These are phyloP conservation scores for Passiflora organensis DNA, from an alignment of 345 rosid species.

Conservation along the genomic window DNA sequence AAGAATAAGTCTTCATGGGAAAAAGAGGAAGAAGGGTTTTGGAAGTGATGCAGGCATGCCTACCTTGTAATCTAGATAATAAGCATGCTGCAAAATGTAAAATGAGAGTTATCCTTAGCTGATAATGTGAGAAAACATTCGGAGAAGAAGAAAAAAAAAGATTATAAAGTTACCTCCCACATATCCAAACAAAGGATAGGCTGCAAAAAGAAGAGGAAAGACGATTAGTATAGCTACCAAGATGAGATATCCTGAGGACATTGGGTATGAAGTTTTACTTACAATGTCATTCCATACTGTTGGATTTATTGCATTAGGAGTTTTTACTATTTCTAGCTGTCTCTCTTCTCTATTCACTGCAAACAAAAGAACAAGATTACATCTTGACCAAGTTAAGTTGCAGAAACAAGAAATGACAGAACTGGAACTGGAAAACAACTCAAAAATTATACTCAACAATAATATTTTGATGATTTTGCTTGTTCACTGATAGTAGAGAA, in stretches of 20 bases:
- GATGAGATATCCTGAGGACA: not conserved
- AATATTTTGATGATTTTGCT: no score
- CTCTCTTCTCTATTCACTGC: constrained; percentile 81
- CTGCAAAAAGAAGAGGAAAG: constrained; percentile 53
- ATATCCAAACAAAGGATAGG: constrained; percentile 81
- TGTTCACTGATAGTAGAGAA: no score
- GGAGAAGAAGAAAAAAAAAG: constrained; percentile 12
- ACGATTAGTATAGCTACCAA: constrained; percentile 15
- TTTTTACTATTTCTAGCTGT: constrained; percentile 60
- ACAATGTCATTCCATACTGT: constrained; percentile 86
- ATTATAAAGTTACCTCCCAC: constrained; percentile 82
- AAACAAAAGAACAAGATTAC: constrained; percentile 6
- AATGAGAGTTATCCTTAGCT: constrained; percentile 1
- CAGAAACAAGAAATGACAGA: not conserved
- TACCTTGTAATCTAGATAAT: constrained; percentile 92
- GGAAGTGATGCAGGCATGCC: not conserved
- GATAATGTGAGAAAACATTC: not conserved
- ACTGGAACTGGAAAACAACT: no score
- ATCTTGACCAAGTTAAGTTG: not conserved
- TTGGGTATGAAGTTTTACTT: constrained; percentile 18
- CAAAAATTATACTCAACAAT: no score
- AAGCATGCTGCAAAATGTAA: constrained; percentile 67
- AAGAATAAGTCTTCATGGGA: not conserved
- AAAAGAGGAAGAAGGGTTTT: not conserved
- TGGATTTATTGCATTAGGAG: constrained; percentile 73